Evolutionary conservation across 2,329 filamentous ascomycete genomes (phyloP).

Genomic region (Arthroderma sp.): DNA sequence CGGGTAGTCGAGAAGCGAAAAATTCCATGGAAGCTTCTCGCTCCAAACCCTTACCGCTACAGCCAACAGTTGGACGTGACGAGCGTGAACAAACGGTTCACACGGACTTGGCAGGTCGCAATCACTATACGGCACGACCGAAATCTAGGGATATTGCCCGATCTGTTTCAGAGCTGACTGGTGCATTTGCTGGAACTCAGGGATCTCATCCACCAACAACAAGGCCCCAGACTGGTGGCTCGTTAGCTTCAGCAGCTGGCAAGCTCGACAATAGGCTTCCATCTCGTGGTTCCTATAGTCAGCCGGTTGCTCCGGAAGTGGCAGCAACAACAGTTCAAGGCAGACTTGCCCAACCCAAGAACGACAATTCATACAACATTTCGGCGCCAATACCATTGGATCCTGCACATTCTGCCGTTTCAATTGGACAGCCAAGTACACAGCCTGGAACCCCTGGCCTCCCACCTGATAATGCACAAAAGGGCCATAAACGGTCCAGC

Average conservation of each 20-base stretch:
- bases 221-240: constrained; percentile 70
- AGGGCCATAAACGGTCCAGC: constrained; percentile 54
- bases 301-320: constrained; percentile 74
- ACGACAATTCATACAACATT: constrained; percentile 55
- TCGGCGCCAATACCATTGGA: constrained; percentile 51
- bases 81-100: constrained; percentile 3
- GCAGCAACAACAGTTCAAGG: constrained; percentile 82
- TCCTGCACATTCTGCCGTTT: constrained; percentile 37
- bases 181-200: constrained; percentile 35
- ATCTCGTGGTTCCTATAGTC: constrained; percentile 69
- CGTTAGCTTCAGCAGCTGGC: constrained; percentile 52
- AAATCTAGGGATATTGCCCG: constrained; percentile 40
- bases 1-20: background rate
- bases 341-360: constrained; percentile 69
- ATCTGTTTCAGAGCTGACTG: constrained; percentile 45
- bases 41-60: constrained; percentile 45
- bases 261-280: constrained; percentile 44
- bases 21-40: constrained; percentile 9
- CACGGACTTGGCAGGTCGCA: constrained; percentile 11
- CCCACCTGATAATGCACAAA: constrained; percentile 33
- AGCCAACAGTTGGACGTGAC: constrained; percentile 40
- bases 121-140: constrained; percentile 26
- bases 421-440: constrained; percentile 48
- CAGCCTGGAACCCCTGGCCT: constrained; percentile 45
- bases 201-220: constrained; percentile 32